Evolutionary conservation across 2,329 filamentous ascomycete genomes (phyloP).

Genomic region (Fusarium domesticum): DNA sequence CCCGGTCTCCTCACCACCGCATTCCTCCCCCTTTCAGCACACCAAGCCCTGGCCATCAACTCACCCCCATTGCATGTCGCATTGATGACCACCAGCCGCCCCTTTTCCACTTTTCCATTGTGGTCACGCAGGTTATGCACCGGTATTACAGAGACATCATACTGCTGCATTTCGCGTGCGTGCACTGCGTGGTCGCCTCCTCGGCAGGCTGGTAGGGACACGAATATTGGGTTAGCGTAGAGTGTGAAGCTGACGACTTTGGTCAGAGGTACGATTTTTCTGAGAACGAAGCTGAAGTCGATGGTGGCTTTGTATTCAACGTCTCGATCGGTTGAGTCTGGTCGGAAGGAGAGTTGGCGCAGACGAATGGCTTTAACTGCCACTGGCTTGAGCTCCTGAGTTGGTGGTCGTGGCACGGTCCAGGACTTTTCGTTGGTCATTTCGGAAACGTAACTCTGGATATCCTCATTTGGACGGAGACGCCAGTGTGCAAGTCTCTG

Average conservation of each 20-base stretch:
- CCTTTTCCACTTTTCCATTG: neutral
- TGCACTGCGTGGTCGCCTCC: constrained; percentile 1
- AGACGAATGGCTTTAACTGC: constrained; percentile 4
- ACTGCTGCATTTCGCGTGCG: neutral
- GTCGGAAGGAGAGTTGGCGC: neutral
- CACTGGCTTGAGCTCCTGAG: constrained; percentile 4
- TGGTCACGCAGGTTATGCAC: constrained; percentile 5
- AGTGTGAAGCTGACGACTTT: constrained; percentile 4
- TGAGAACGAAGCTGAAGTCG: constrained; percentile 6
- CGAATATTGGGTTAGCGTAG: constrained; percentile 5
- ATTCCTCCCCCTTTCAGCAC: constrained; percentile 4
- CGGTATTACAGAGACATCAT: neutral
- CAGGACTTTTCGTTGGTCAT: constrained; percentile 3
- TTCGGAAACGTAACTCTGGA: neutral
- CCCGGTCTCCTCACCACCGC: constrained; percentile 3
- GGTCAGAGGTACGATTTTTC: neutral
- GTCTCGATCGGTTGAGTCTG: neutral
- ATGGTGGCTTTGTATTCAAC: constrained; percentile 7
- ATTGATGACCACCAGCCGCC: constrained; percentile 4
- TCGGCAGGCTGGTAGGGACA: constrained; percentile 2
- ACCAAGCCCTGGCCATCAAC: constrained; percentile 7
- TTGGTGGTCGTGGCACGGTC: constrained; percentile 3
- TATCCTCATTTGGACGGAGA: neutral
- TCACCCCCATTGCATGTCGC: constrained; percentile 3
- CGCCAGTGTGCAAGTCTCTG: neutral